Conservation (phyloP, 2,329 filamentous ascomycete genomes). For the Sclerotinia subarctica region DNA sequence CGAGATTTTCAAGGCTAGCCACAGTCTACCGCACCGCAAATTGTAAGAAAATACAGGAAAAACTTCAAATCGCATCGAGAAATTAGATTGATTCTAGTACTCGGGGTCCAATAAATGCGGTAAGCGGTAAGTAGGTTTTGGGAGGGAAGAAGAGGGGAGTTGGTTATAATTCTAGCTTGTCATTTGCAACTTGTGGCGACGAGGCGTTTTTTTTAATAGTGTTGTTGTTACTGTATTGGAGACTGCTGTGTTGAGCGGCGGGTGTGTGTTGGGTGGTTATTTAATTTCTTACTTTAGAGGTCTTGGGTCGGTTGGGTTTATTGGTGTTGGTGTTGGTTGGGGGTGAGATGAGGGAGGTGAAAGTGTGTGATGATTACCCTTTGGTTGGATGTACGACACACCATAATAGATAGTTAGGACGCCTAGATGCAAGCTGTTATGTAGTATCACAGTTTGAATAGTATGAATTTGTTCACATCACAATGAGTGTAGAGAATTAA, state of each 20-base stretch:
- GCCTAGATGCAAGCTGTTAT: not conserved
- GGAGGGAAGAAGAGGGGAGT: not conserved
- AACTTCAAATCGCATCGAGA: not conserved
- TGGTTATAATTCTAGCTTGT: not conserved
- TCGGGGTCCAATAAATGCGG: not conserved
- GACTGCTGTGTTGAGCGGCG: no score
- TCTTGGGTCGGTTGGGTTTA: no score
- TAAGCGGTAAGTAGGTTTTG: not conserved
- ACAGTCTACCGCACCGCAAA: not conserved
- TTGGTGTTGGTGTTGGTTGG: not conserved
- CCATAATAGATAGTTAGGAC: not conserved
- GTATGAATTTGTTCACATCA: not conserved
- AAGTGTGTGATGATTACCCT: not conserved
- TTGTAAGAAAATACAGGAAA: not conserved
- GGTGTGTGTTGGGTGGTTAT: no score
- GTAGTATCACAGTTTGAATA: not conserved
- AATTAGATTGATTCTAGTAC: not conserved
- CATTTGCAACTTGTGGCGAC: not conserved
- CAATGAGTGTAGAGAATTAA: not conserved
- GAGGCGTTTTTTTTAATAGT: not conserved
- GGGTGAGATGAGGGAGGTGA: not conserved
- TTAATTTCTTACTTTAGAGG: no score
- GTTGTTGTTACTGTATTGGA: no score
- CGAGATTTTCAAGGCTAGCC: not conserved
- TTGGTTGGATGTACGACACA: conserved; percentile 4